Base-by-base conservation (phyloP, 805 yeast species). In the Hanseniaspora clermontiae region DNA sequence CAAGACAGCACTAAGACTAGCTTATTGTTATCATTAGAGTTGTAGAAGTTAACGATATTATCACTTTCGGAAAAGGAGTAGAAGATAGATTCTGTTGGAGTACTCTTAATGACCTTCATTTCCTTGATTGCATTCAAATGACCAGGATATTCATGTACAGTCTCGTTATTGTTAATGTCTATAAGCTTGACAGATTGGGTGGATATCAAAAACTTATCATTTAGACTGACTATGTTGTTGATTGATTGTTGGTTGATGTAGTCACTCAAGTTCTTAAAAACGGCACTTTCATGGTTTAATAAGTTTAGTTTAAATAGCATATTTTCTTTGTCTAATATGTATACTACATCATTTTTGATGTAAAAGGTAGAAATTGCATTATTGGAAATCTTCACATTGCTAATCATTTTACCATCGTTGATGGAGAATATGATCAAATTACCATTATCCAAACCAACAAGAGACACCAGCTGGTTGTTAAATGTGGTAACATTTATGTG, bases 1-100 rank as follows among this genome's bases (percentile, higher is more conserved):
- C 90, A 75, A 15, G 85, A 89, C 57, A 87, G 77, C 2, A 89
- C 85, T 2, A 82, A 73, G 55, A 66, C 67, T 3, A 79, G 64
- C 32, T 69, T 64, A n/a, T 72, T 65, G 3, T 42, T 29, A 19
- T 66, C 56, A 3, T 59, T 48, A 49, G 71, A 68, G 36, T 73
- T 69, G 64, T 84, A 82, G 39, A 85, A 72, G 66, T 87, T 87
- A 61, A 89, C 75, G 66, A 87, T 88, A 61, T 97, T 77, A 67
- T 90, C 97, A 59, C 82, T 83, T 38, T 73, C 72, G 1, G 96
- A 95, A 52, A 84, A 77, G 1, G 93, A 82, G 45, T 86, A 67
- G 62, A 88, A 80, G 11, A 83, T 68, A 12, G 79, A 11, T 32
- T n/a, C 39, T 31, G 17, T 19, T n/a, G 15, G 31, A 20, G 40